phyloP scores from a whole-genome alignment of 169 alveolate genomes.

The Cryptosporidium ubiquitum region DNA sequence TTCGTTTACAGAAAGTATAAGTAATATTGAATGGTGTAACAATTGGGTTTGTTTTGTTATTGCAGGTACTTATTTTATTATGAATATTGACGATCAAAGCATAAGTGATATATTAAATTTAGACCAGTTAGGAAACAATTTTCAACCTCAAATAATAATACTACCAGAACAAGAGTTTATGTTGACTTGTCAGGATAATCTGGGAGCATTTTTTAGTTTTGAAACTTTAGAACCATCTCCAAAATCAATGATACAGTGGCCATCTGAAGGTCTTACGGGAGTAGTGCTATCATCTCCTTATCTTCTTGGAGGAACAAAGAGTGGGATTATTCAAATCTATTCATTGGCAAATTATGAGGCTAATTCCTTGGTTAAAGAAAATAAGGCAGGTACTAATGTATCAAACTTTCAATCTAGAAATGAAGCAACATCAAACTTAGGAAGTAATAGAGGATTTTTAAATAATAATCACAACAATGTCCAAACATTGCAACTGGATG shows the following conservation, averaged over 20 bases:
- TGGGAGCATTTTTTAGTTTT: conserved; percentile 58
- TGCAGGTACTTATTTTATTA: conserved; percentile 32
- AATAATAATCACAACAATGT: conserved; percentile 5
- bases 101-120: conserved; percentile 38
- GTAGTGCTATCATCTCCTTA: conserved; percentile 61
- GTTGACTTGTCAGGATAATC: conserved; percentile 67
- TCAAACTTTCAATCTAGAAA: not conserved
- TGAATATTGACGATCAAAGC: conserved; percentile 51
- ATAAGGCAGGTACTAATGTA: not conserved
- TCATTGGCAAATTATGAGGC: conserved; percentile 33
- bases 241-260: conserved; percentile 71
- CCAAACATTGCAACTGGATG: conserved; percentile 66
- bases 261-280: conserved; percentile 65
- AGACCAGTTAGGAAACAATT: conserved; percentile 33
- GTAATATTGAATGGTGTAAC: conserved; percentile 71
- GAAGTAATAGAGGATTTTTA: conserved; percentile 2
- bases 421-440: not conserved
- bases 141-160: conserved; percentile 23
- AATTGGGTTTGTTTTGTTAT: conserved; percentile 60
- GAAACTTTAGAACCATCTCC: conserved; percentile 52
- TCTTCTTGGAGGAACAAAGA: conserved; percentile 64
- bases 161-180: conserved; percentile 62
- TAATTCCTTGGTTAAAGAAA: not conserved
- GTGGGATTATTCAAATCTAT: conserved; percentile 56
- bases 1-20: conserved; percentile 19